A percentile compares a stretch with the other conserved stretches of the same genome.
phyloP scores from a whole-genome alignment of 441 rosid genomes.

The Bruguiera hainesii region DNA sequence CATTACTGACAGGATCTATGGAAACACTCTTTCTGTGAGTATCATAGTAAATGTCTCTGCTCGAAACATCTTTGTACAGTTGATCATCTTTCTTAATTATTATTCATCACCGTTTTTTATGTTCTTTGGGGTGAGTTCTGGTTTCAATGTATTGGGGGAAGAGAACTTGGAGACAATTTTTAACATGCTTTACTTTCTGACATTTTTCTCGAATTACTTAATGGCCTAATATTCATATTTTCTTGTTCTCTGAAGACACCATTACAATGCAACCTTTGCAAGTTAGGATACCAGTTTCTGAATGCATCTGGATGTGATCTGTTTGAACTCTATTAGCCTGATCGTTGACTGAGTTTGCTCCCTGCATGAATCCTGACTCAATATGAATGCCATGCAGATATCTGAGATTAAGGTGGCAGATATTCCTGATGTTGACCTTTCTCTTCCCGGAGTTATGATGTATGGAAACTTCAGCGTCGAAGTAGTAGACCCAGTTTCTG shows the following conservation, averaged over 20 bases:
- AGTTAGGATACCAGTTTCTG: background rate
- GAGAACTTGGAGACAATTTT: no score
- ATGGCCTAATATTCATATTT: background rate
- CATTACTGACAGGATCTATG: constrained; percentile 93
- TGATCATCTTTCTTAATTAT: constrained; percentile 12
- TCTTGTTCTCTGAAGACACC: background rate
- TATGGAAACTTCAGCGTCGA: constrained; percentile 71
- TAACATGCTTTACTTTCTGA: background rate
- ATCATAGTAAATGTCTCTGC: constrained; percentile 2
- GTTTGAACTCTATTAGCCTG: background rate
- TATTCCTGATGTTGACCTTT: constrained; percentile 81
- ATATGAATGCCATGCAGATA: constrained; percentile 45
- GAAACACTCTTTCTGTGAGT: constrained; percentile 95
- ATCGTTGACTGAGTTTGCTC: constrained; percentile 1
- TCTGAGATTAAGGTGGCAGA: constrained; percentile 85
- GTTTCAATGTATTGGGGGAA: background rate
- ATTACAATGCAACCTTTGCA: background rate
- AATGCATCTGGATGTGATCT: background rate
- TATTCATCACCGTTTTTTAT: background rate
- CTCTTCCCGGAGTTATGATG: constrained; percentile 59
- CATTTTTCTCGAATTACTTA: background rate
- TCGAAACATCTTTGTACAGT: background rate
- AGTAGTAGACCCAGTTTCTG: constrained; percentile 91
- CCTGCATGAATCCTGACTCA: constrained; percentile 16
- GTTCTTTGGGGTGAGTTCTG: background rate